A percentile compares a stretch with the other conserved stretches of the same genome.
Conservation (phyloP, 148 eudicot species). For the Silene conica region DNA sequence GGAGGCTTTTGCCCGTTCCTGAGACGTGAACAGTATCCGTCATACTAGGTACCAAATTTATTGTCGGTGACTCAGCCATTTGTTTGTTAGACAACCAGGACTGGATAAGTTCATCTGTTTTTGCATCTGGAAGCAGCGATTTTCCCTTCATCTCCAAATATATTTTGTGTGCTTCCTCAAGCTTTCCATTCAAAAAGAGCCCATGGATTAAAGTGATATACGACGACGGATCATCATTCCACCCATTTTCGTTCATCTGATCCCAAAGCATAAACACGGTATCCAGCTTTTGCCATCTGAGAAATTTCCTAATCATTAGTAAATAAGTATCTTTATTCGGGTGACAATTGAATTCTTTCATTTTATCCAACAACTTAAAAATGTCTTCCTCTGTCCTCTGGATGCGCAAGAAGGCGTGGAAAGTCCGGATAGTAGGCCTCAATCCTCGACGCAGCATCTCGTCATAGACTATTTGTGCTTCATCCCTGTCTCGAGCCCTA, state of each 20-base stretch:
- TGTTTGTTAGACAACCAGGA: slow-evolving; percentile 55
- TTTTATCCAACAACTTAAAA: slow-evolving; percentile 55
- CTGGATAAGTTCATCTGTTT: slow-evolving; percentile 65
- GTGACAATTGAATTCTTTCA: slow-evolving; percentile 52
- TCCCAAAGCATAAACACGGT: slow-evolving; percentile 59
- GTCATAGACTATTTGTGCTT: slow-evolving; percentile 47
- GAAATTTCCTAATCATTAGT: slow-evolving; percentile 74
- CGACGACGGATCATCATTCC: slow-evolving; percentile 64
- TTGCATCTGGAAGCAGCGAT: slow-evolving; percentile 53
- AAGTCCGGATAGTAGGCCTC: slow-evolving; percentile 60
- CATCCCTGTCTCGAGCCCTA: slow-evolving; percentile 43
- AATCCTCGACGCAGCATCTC: slow-evolving; percentile 57
- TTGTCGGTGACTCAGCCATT: slow-evolving; percentile 29
- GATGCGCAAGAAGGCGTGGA: slow-evolving; percentile 64
- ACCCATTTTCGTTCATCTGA: slow-evolving; percentile 56
- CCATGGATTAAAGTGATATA: slow-evolving; percentile 70
- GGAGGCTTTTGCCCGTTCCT: slow-evolving; percentile 4
- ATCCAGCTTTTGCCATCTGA: slow-evolving; percentile 65
- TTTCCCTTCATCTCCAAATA: slow-evolving; percentile 71
- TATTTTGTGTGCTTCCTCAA: slow-evolving; percentile 66
- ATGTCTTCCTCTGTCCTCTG: slow-evolving; percentile 57
- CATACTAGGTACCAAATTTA: slow-evolving; percentile 18
- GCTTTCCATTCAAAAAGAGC: slow-evolving; percentile 70
- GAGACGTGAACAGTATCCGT: slow-evolving; percentile 21
- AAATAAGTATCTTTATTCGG: slow-evolving; percentile 70